Evolutionary conservation across 805 yeast species (phyloP).

Genomic region (Lipomyces starkeyi): DNA sequence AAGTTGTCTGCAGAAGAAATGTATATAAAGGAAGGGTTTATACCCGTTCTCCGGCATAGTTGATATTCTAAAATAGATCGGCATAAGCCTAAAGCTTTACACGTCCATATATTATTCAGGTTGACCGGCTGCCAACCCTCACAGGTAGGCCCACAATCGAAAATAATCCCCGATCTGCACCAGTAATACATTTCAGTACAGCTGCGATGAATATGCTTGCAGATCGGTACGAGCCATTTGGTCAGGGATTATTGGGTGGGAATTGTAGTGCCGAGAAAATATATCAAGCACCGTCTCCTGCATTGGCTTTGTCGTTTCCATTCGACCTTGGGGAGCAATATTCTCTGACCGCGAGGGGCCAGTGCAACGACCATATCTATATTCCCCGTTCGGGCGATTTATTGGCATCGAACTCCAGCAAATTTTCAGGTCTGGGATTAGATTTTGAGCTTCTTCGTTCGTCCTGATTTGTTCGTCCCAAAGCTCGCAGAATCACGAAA

Average conservation of each 20-base stretch:
- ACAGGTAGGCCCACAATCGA: constrained; percentile 8
- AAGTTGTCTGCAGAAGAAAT: too few relatives aligned
- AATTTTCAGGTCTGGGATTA: constrained; percentile 1
- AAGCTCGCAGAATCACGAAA: not conserved
- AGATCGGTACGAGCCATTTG: not conserved
- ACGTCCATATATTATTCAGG: too few relatives aligned
- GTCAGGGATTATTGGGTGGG: not conserved
- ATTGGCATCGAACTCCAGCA: not conserved
- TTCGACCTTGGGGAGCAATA: not conserved
- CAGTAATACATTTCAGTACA: constrained; percentile 10
- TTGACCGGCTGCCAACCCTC: too few relatives aligned
- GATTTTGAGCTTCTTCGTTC: not conserved
- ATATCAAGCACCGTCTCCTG: not conserved
- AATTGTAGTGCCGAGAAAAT: constrained; percentile 1
- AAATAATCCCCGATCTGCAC: constrained; percentile 8
- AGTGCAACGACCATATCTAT: not conserved
- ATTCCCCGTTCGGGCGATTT: not conserved
- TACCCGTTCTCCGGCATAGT: too few relatives aligned
- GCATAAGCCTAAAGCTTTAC: too few relatives aligned
- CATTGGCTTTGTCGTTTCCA: constrained; percentile 1
- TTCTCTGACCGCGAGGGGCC: not conserved
- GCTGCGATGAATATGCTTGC: not conserved
- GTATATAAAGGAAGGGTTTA: too few relatives aligned
- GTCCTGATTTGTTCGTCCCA: not conserved
- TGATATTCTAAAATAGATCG: too few relatives aligned